Conservation (phyloP, 345 rosid genomes). For the Brassica nigra region DNA sequence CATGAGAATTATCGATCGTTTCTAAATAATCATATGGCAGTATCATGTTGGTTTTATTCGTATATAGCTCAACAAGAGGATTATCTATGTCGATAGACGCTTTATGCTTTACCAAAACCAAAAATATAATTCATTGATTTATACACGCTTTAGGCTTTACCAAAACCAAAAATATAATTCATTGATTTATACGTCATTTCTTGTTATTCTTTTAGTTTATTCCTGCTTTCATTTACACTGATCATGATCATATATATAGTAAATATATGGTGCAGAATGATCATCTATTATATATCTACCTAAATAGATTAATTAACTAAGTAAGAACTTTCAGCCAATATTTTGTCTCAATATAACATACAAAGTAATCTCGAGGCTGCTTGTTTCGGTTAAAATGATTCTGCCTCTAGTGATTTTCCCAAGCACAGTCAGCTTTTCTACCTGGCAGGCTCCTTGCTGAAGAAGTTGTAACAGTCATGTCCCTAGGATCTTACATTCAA, state of each 20-base stretch:
- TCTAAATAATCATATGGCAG: neutral
- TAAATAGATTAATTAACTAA: neutral
- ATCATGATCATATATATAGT: neutral
- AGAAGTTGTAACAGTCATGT: no score
- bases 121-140: no score
- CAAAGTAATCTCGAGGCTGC: no score
- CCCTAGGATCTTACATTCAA: no score
- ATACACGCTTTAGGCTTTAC: neutral
- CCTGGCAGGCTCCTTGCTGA: no score
- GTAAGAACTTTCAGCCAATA: neutral
- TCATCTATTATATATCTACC: neutral
- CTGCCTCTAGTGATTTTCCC: no score
- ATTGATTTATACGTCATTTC: neutral
- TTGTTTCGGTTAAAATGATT: no score
- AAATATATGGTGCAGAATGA: neutral
- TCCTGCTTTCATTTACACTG: neutral
- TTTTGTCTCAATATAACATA: no score
- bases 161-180: neutral
- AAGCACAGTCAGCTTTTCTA: no score
- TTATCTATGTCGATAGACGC: neutral
- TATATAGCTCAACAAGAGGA: neutral
- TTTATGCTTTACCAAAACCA: neutral
- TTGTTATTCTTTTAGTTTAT: neutral
- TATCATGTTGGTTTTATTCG: neutral
- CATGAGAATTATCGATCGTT: conserved; percentile 25